A percentile compares a stretch with the other conserved stretches of the same genome.
Evolutionary conservation across 805 yeast genomes (phyloP).

Genomic region (Myxozyma udenii): DNA sequence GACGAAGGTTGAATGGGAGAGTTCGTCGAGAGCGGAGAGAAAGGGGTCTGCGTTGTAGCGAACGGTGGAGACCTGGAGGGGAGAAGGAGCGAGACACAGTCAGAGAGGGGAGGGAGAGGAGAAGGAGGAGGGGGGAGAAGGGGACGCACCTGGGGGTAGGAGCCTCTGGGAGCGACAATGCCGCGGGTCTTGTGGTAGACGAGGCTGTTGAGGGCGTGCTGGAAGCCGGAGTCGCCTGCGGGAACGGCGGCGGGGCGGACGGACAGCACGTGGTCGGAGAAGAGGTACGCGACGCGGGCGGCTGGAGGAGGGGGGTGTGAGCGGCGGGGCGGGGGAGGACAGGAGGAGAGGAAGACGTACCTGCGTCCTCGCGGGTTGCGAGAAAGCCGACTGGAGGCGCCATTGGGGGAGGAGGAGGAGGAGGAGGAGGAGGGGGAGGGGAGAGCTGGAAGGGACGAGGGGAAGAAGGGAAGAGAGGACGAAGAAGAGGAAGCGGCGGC

Average conservation of each 20-base stretch:
- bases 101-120: background rate
- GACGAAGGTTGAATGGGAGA: conserved; percentile 36
- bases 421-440: background rate
- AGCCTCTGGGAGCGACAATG: conserved; percentile 23
- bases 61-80: conserved; percentile 31
- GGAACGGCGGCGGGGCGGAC: conserved; percentile 19
- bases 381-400: conserved; percentile 23
- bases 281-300: conserved; percentile 29
- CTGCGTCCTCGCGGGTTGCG: conserved; percentile 26
- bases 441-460: background rate
- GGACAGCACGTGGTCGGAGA: conserved; percentile 26
- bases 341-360: conserved; percentile 8
- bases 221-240: conserved; percentile 15
- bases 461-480: background rate
- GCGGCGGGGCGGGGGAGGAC: background rate
- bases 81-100: background rate
- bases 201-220: conserved; percentile 20
- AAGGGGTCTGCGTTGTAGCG: conserved; percentile 55
- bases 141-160: conserved; percentile 17
- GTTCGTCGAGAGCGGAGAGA: conserved; percentile 42
- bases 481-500: background rate
- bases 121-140: background rate
- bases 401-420: conserved; percentile 8
- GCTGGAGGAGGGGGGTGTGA: conserved; percentile 3
- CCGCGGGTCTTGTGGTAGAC: conserved; percentile 24